Percentiles rank a stretch among this genome's conserved stretches.
Evolutionary conservation across 1,284 basidiomycete genomes (phyloP).

Genomic region (Sutorius eximius): DNA sequence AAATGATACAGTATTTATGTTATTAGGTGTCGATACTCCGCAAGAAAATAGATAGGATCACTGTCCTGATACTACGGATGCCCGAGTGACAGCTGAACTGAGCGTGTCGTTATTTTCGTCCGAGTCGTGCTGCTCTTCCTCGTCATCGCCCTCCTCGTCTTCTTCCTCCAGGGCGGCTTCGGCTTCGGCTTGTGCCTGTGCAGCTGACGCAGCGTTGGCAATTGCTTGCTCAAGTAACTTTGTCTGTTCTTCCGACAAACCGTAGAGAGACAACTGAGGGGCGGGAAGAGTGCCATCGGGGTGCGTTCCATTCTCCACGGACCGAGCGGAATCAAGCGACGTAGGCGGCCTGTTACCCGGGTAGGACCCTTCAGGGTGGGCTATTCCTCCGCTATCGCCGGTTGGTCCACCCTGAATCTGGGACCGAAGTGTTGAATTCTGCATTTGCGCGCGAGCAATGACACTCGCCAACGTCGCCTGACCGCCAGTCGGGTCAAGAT

Average conservation of each 20-base stretch:
- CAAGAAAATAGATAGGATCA: slow-evolving; percentile 26
- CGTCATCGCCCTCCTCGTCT: slow-evolving; percentile 46
- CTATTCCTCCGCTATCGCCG: slow-evolving; percentile 2
- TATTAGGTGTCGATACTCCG: slow-evolving; percentile 23
- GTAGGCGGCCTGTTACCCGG: slow-evolving; percentile 3
- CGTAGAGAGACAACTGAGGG: slow-evolving; percentile 56
- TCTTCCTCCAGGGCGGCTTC: slow-evolving; percentile 70
- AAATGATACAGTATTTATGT: slow-evolving; percentile 27
- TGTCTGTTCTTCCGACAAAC: slow-evolving; percentile 68
- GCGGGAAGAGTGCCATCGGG: slow-evolving; percentile 4
- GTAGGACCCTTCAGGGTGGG: slow-evolving; percentile 17
- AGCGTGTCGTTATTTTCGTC: slow-evolving; percentile 15
- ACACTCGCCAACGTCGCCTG: slow-evolving; percentile 67
- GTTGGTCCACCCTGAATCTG: slow-evolving; percentile 10
- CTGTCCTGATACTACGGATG: slow-evolving; percentile 4
- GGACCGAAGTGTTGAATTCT: slow-evolving; percentile 32
- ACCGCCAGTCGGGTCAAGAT: slow-evolving; percentile 46
- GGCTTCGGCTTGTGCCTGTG: slow-evolving; percentile 71
- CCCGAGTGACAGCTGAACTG: slow-evolving; percentile 7
- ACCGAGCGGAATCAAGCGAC: slow-evolving; percentile 18
- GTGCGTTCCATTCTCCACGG: slow-evolving; percentile 6
- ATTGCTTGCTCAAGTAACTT: slow-evolving; percentile 66
- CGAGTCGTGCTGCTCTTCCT: slow-evolving; percentile 39
- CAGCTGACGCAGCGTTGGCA: slow-evolving; percentile 65
- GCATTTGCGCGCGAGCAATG: slow-evolving; percentile 61